phyloP scores from a whole-genome alignment of 106 monocot genomes.

The Phalaenopsis equestris region DNA sequence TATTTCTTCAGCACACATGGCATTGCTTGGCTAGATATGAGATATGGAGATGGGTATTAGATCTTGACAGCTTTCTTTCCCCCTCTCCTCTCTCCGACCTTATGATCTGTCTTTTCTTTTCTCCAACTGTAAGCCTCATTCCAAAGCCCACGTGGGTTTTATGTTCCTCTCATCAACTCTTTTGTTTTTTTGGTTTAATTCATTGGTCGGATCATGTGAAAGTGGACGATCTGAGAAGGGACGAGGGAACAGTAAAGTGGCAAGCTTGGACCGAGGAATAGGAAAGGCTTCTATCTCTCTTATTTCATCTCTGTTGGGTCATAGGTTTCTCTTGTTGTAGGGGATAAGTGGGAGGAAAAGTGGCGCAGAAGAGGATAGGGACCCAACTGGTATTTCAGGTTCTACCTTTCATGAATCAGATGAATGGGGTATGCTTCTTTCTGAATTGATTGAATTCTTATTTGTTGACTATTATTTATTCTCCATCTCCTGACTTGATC shows the following conservation, averaged over 20 bases:
- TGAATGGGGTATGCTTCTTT: not conserved
- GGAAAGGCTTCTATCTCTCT: not conserved
- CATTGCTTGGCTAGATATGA: not conserved
- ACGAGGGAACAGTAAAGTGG: not conserved
- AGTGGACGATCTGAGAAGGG: not conserved
- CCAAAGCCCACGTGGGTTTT: conserved; percentile 4
- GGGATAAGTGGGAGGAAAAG: not conserved
- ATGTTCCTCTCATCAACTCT: not conserved
- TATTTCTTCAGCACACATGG: not conserved
- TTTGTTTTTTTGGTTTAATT: not conserved
- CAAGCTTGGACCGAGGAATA: not conserved
- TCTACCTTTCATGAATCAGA: not conserved
- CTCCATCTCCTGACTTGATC: not conserved
- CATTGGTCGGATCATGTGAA: not conserved
- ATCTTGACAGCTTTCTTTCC: conserved; percentile 7
- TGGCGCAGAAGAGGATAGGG: not conserved
- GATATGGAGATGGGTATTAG: not conserved
- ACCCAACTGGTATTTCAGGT: not conserved
- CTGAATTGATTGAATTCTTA: not conserved
- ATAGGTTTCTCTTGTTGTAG: not conserved
- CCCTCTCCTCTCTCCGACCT: not conserved
- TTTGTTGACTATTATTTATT: not conserved
- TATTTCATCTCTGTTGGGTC: not conserved
- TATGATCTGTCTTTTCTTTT: conserved; percentile 4
- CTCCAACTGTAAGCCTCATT: conserved; percentile 4